Evolutionary conservation across 2,329 filamentous ascomycete genomes (phyloP).

Genomic region (Plectosphaerella cucumerina): DNA sequence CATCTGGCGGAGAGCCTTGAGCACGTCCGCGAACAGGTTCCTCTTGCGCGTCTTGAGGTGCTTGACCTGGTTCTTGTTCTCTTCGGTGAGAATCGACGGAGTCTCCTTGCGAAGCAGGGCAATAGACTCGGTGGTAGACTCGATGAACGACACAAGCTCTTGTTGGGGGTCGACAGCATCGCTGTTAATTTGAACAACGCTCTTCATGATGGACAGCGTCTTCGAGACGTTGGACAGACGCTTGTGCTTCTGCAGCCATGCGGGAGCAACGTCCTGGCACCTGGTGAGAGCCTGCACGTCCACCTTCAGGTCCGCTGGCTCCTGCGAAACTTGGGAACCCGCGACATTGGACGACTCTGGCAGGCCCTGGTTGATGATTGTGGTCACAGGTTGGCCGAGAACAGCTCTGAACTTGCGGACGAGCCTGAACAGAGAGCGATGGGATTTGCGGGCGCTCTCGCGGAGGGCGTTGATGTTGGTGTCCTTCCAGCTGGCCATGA

Average conservation of each 20-base stretch:
- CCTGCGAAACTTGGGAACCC: neutral
- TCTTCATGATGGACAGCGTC: conserved; percentile 68
- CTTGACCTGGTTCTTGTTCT: conserved; percentile 79
- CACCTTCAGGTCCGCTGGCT: neutral
- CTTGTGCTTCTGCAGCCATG: conserved; percentile 44
- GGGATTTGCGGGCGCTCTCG: conserved; percentile 85
- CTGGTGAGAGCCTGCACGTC: conserved; percentile 19
- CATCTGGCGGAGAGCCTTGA: conserved; percentile 83
- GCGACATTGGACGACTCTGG: conserved; percentile 37
- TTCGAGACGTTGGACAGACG: conserved; percentile 67
- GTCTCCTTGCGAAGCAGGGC: conserved; percentile 78
- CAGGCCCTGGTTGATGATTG: conserved; percentile 56
- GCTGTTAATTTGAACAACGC: neutral
- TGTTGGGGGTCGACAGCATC: conserved; percentile 5
- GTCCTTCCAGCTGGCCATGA: conserved; percentile 96
- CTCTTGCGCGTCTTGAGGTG: conserved; percentile 89
- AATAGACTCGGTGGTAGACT: conserved; percentile 63
- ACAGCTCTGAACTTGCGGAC: conserved; percentile 84
- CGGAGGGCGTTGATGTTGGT: conserved; percentile 87
- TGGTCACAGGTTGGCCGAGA: conserved; percentile 70
- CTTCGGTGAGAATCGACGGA: conserved; percentile 73
- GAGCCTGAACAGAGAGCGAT: conserved; percentile 86
- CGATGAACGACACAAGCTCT: conserved; percentile 53
- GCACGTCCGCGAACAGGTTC: conserved; percentile 82
- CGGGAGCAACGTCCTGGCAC: conserved; percentile 28